A percentile compares a stretch with the other conserved stretches of the same genome.
These are phyloP conservation scores for Neofusicoccum parvum DNA, from an alignment of 2,329 filamentous ascomycete species.

Conservation along the genomic window DNA sequence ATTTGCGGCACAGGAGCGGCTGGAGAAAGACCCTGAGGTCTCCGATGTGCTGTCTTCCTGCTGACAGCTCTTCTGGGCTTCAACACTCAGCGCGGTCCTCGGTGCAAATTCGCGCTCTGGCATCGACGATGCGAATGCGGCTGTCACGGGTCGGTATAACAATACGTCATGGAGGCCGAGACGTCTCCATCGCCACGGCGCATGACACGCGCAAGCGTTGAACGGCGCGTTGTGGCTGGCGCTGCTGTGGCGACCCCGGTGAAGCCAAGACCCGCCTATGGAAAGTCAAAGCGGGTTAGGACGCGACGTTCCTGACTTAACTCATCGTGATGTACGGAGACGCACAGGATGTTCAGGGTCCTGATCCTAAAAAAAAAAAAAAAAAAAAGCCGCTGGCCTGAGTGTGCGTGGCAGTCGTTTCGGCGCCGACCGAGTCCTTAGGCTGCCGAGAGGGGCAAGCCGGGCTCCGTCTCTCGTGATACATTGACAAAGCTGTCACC, in stretches of 20 bases:
- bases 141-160: not conserved
- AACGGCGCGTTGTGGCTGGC: conserved; percentile 1
- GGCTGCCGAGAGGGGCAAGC: not conserved
- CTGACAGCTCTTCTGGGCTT: not conserved
- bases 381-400: not conserved
- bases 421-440: not conserved
- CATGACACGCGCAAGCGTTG: not conserved
- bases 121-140: not conserved
- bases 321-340: not conserved
- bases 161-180: conserved; percentile 5
- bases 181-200: not conserved
- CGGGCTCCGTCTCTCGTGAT: conserved; percentile 6
- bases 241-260: not conserved
- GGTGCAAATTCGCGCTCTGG: not conserved
- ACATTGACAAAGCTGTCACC: conserved; percentile 6
- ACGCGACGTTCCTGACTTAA: conserved; percentile 10
- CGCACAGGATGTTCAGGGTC: conserved; percentile 14
- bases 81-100: not conserved
- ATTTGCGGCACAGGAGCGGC: not conserved
- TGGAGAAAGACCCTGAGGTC: not conserved
- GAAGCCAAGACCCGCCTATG: not conserved
- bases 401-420: not conserved
- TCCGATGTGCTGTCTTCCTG: not conserved
- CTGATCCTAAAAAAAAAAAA: not conserved
- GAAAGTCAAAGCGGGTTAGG: not conserved